Base-by-base conservation (phyloP, 1,284 basidiomycete species). In the Cryptococcus sp. region DNA sequence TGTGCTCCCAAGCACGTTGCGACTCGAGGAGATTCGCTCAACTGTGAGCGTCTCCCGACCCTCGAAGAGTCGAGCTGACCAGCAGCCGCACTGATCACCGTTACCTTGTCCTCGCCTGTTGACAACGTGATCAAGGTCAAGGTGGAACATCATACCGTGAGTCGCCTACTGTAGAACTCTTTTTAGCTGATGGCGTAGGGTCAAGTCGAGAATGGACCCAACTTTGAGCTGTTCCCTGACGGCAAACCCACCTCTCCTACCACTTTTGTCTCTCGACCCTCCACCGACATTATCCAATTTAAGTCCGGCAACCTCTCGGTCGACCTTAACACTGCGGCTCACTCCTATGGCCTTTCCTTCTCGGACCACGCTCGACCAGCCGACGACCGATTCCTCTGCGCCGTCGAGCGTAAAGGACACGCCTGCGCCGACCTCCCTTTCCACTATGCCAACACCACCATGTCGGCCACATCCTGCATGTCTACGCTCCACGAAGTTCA, bases 21-120 rank as follows among this genome's bases (percentile, higher is more conserved):
- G 44, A 79, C 82, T 65, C 76, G 83, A 45, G 84, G 84, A 23
- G 83, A 85, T 61, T 84, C 83, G 0, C 73, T 85, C 18, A 81
- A 80, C 54, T 82, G 65, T 61, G 9, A 44, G 19, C 19, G 2
- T 23, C 34, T 12, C 14, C 3, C 7, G 32, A 42, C 28, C 28
- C 22, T 19, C 21, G 10, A 5, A 34, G 28, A 18, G n/a, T n/a
- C n/a, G n/a, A n/a, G 32, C 12, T 31, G 16, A 31, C 18, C 25
- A n/a, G 12, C 48, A 68, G 67, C 81, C 2, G 81, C 82, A 7
- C 70, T 84, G 1, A 62, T 85, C 41, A 80, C 75, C 45, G 74
- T 85, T 47, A 77, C 76, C 28, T 74, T 86, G 5, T 76, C 82
- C 57, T 82, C 82, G 5, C 84, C 83, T 0, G 80, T 79, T 2